Evolutionary conservation across 2,329 filamentous ascomycete species (phyloP).

Genomic region (Diaporthe nobilis): DNA sequence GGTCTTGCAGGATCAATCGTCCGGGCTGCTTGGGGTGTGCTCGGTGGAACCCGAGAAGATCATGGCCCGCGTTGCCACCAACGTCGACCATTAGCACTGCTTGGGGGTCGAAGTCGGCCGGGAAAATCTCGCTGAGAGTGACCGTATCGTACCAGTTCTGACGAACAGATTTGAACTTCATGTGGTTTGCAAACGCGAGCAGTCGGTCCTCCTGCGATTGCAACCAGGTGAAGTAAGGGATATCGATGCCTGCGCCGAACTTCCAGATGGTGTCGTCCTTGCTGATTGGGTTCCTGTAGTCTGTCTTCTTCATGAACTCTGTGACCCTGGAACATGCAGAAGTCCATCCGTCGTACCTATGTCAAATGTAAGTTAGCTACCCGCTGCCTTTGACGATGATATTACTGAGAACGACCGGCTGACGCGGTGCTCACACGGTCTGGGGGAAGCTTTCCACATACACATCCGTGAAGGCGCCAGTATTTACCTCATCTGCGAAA

Average conservation of each 20-base stretch:
- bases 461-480: conserved; percentile 7
- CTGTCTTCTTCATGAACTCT: neutral
- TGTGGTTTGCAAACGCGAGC: conserved; percentile 15
- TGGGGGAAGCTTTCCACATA: neutral
- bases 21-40: conserved; percentile 36
- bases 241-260: neutral
- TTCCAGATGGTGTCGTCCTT: conserved; percentile 10
- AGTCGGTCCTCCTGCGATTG: neutral
- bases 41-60: conserved; percentile 39
- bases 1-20: conserved; percentile 46
- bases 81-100: conserved; percentile 43
- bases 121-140: neutral
- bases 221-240: conserved; percentile 12
- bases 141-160: conserved; percentile 17
- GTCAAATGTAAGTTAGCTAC: neutral
- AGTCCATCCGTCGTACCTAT: conserved; percentile 9
- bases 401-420: neutral
- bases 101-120: neutral
- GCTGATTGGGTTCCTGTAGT: neutral
- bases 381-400: neutral
- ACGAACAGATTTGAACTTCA: conserved; percentile 16
- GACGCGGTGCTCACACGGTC: neutral
- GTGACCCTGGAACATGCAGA: neutral
- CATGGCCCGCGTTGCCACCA: conserved; percentile 42
- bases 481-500: conserved; percentile 12